Conservation (phyloP, 306 rosid species). For the Begonia fuchsioides region DNA sequence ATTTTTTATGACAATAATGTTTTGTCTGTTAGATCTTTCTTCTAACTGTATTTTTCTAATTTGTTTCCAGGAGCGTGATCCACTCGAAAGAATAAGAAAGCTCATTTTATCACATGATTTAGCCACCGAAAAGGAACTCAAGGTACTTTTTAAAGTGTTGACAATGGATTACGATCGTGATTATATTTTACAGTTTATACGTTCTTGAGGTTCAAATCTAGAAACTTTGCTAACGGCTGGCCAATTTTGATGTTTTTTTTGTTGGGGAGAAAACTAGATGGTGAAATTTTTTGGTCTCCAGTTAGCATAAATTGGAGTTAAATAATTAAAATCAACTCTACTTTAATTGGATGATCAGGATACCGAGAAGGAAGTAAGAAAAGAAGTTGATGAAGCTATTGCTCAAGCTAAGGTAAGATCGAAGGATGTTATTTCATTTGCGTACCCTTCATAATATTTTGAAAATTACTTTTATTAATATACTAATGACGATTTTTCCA, state of each 20-base stretch:
- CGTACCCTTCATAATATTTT: too few relatives aligned
- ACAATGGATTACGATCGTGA: not conserved
- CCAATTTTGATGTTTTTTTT: too few relatives aligned
- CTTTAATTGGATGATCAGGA: conserved; percentile 28
- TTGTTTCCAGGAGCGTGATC: conserved; percentile 77
- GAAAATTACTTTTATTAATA: not conserved
- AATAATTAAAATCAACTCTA: too few relatives aligned
- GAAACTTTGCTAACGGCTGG: too few relatives aligned
- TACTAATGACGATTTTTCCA: conserved; percentile 1
- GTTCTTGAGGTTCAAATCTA: too few relatives aligned
- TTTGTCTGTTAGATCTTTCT: conserved; percentile 1
- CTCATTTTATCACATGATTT: conserved; percentile 56
- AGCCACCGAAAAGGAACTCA: conserved; percentile 79
- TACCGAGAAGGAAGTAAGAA: conserved; percentile 65
- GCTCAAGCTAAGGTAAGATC: conserved; percentile 76
- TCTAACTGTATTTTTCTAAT: conserved; percentile 6
- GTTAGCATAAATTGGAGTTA: too few relatives aligned
- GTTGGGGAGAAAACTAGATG: too few relatives aligned
- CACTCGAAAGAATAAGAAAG: conserved; percentile 80
- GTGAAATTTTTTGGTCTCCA: too few relatives aligned
- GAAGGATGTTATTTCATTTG: not conserved
- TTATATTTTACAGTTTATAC: too few relatives aligned
- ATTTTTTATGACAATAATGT: not conserved
- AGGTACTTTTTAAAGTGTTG: conserved; percentile 46
- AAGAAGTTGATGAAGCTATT: conserved; percentile 82